Base-by-base conservation (phyloP, 495 filamentous ascomycete species). In the Chaetomidium leptoderma region DNA sequence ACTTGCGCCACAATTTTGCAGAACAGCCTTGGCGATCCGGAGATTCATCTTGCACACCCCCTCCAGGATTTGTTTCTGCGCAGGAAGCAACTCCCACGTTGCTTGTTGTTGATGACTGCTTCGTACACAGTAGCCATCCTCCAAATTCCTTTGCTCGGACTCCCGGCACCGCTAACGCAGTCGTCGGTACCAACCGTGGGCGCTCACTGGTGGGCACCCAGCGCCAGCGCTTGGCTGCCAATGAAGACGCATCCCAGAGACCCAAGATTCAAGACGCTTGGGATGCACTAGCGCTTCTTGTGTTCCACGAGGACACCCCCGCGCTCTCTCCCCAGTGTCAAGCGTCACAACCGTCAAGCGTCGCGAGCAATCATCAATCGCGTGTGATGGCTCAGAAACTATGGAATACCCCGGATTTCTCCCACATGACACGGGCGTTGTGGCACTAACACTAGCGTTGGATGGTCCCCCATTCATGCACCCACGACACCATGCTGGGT, bases 251-350 rank as follows among this genome's bases (percentile, higher is more conserved):
- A 29, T 46, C 43, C 43, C 43, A 46, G 46, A 32, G 23, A 35
- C 46, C 19, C 14, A 32, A 17, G 29, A 35, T 33, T 4, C 46
- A 49, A 35, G n/a, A 16, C 13, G 4, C 14, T 14, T 19, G 17
- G 27, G 27, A 23, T 32, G 29, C 46, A 26, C 29, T 49, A 49
- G 30, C 46, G 46, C 10, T 33, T 39, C 46, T 49, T 21, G 29
- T 33, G n/a, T 33, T 33, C 29, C 46, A 33, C 29, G 46, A 49
- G 46, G 46, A 49, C 46, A 49, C 46, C 46, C 46, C 46, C 46
- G 30, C 46, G 29, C 5, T 21, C 19, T 33, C 32, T 11, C 6
- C 32, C 9, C 11, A 37, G 8, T n/a, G 10, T 37, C 35, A 37
- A 37, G 35, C 35, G 5, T 4, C 35, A 37, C 30, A 32, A 10